Evolutionary conservation across 2,329 filamentous ascomycete genomes (phyloP).

Genomic region (Waltergamsia citrina): DNA sequence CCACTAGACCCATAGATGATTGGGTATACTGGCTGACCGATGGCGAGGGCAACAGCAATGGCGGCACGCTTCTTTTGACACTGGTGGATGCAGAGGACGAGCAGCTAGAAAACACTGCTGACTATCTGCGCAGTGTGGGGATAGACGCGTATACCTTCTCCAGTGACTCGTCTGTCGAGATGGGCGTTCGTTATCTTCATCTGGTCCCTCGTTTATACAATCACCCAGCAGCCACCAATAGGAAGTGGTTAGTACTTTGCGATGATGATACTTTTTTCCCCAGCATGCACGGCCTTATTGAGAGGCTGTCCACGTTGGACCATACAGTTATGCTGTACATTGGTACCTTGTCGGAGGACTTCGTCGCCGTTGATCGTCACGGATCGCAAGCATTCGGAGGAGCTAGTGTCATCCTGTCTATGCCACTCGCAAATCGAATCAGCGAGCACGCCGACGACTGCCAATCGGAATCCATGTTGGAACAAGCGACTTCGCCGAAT

Average conservation of each 20-base stretch:
- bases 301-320: constrained; percentile 42
- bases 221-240: constrained; percentile 33
- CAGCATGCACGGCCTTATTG: constrained; percentile 42
- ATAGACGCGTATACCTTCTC: constrained; percentile 48
- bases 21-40: constrained; percentile 53
- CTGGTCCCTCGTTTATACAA: constrained; percentile 44
- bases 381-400: constrained; percentile 56
- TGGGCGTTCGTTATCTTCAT: constrained; percentile 48
- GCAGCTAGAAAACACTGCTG: constrained; percentile 36
- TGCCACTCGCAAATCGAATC: constrained; percentile 34
- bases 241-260: constrained; percentile 52
- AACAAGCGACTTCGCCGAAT: too few species aligned
- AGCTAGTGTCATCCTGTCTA: constrained; percentile 51
- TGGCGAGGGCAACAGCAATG: constrained; percentile 42
- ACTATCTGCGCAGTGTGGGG: constrained; percentile 33
- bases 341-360: constrained; percentile 51
- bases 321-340: constrained; percentile 44
- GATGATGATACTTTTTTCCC: constrained; percentile 59
- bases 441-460: constrained; percentile 32
- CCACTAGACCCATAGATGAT: constrained; percentile 42
- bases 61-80: constrained; percentile 43
- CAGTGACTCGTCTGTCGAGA: constrained; percentile 40
- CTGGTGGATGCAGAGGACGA: constrained; percentile 40
- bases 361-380: constrained; percentile 47
- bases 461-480: constrained; percentile 37